Evolutionary conservation across 2,329 filamentous ascomycete genomes (phyloP).

Genomic region (Penicillium palitans): DNA sequence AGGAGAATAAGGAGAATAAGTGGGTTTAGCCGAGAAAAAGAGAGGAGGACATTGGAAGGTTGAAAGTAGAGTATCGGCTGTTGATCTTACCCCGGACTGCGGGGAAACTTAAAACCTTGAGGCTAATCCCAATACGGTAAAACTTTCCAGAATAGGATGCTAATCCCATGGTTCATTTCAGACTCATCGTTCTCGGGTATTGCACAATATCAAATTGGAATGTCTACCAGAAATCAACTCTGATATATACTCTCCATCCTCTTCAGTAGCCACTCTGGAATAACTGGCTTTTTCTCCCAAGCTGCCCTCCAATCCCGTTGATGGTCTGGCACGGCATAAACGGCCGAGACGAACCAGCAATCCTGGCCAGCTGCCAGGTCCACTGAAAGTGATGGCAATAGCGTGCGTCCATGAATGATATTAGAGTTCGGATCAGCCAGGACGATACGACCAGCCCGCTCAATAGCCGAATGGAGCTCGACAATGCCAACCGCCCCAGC

Average conservation of each 20-base stretch:
- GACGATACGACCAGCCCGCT: slow-evolving; percentile 63
- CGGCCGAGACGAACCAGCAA: slow-evolving; percentile 67
- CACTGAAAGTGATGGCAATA: slow-evolving; percentile 68
- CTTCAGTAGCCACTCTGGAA: slow-evolving; percentile 62
- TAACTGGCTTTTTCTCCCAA: slow-evolving; percentile 59
- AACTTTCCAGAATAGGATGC: neutral
- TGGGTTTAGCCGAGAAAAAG: neutral
- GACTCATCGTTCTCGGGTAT: neutral
- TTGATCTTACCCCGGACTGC: slow-evolving; percentile 10
- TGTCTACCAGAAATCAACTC: neutral
- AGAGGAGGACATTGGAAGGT: neutral
- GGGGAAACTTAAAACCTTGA: neutral
- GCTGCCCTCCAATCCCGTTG: slow-evolving; percentile 56
- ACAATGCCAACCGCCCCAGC: slow-evolving; percentile 55
- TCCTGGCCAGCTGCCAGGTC: slow-evolving; percentile 59
- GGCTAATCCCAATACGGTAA: slow-evolving; percentile 1
- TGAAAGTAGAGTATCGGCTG: neutral
- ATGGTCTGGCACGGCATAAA: slow-evolving; percentile 67
- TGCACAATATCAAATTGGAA: neutral
- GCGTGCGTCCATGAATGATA: slow-evolving; percentile 68
- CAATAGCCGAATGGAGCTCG: slow-evolving; percentile 41
- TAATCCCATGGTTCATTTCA: neutral
- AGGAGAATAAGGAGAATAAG: neutral
- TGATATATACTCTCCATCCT: slow-evolving; percentile 45
- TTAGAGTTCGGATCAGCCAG: slow-evolving; percentile 80